Conservation (phyloP, 2,329 filamentous ascomycete species). For the Colletotrichum melonis region DNA sequence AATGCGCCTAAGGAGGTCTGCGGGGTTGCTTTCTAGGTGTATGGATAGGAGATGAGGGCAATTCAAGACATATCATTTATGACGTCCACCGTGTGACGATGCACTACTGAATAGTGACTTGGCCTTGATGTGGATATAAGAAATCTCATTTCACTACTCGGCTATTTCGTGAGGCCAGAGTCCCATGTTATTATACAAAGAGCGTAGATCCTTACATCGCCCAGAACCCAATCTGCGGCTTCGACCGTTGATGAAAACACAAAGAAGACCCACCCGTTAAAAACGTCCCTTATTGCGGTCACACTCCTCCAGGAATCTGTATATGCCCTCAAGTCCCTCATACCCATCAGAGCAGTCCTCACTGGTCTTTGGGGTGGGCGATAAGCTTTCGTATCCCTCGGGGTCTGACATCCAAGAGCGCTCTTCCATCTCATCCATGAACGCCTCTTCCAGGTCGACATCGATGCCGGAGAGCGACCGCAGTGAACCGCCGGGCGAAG, state of each 20-base stretch:
- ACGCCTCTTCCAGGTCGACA: conserved; percentile 48
- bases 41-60: neutral
- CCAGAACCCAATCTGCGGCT: neutral
- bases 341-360: conserved; percentile 60
- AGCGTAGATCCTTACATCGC: conserved; percentile 38
- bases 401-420: conserved; percentile 62
- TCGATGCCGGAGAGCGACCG: conserved; percentile 55
- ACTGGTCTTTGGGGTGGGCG: conserved; percentile 52
- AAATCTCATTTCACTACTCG: conserved; percentile 32
- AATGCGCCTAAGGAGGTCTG: neutral
- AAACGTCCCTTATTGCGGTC: conserved; percentile 55
- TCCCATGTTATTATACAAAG: conserved; percentile 34
- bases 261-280: conserved; percentile 26
- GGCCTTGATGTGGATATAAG: conserved; percentile 9
- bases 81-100: neutral
- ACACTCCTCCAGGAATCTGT: conserved; percentile 69
- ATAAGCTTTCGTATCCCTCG: conserved; percentile 63
- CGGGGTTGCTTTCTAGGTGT: neutral
- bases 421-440: conserved; percentile 55
- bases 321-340: conserved; percentile 68
- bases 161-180: conserved; percentile 6
- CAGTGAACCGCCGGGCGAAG: conserved; percentile 61
- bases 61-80: neutral
- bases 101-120: neutral
- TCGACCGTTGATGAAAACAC: neutral